phyloP scores from a whole-genome alignment of 176 grass and related monocot genomes.

The Bolboschoenus planiculmis region DNA sequence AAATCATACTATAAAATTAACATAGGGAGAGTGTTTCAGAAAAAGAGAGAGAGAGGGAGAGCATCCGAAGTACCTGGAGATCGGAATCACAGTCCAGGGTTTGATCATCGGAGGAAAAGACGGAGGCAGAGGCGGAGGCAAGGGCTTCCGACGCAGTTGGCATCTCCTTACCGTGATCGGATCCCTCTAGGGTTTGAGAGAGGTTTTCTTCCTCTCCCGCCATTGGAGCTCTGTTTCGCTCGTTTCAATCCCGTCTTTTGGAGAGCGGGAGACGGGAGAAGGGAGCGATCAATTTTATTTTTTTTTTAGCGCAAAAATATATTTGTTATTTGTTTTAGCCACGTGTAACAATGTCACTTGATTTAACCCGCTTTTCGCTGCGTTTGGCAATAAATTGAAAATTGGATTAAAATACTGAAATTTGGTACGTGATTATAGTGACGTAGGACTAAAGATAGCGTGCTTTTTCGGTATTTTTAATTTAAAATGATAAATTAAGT shows the following conservation, averaged over 20 bases:
- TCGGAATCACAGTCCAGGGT: neutral
- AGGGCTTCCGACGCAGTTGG: neutral
- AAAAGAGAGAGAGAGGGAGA: neutral
- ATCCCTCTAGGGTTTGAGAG: neutral
- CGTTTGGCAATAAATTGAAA: no score
- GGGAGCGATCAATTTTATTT: neutral
- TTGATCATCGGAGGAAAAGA: neutral
- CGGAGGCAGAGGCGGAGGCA: neutral
- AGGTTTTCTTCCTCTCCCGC: conserved; percentile 22
- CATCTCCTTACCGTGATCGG: neutral
- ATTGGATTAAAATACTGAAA: no score
- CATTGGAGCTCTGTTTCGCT: neutral
- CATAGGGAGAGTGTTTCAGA: neutral
- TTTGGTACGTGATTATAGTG: no score
- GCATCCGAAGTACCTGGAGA: neutral
- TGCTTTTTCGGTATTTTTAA: no score
- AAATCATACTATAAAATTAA: neutral
- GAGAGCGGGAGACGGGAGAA: neutral
- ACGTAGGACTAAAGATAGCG: no score
- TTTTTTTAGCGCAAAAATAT: no score
- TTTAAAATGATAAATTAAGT: no score
- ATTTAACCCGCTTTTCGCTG: no score
- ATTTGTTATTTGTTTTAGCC: no score
- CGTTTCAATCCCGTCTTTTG: no score
- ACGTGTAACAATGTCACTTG: no score